phyloP scores from a whole-genome alignment of 306 rosid species.

The Notholithocarpus densiflorus region DNA sequence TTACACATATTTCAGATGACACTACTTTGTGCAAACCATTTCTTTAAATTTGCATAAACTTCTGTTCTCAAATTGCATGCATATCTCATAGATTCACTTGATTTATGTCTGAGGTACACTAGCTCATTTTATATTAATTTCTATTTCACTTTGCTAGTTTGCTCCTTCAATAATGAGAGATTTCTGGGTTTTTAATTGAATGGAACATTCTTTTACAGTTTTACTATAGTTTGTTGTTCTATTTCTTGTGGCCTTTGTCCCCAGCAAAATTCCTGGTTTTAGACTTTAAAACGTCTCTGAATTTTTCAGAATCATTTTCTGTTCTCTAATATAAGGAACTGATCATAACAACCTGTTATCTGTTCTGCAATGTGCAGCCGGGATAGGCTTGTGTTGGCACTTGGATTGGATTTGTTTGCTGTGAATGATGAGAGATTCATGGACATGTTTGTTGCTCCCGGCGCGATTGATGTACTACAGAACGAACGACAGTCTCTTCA shows the following conservation, averaged over 20 bases:
- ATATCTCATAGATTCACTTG: background rate
- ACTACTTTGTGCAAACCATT: background rate
- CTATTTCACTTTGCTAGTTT: no score
- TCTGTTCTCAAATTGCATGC: background rate
- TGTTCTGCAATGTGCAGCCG: conserved; percentile 53
- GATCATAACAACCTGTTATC: background rate
- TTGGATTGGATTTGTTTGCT: conserved; percentile 84
- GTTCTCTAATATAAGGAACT: background rate
- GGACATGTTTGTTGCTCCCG: conserved; percentile 97
- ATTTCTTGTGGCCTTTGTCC: background rate
- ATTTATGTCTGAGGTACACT: background rate
- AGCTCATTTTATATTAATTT: background rate
- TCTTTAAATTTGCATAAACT: background rate
- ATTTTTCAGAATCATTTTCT: background rate
- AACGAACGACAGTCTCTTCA: conserved; percentile 64
- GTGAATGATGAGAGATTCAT: conserved; percentile 87
- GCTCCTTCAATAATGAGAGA: no score
- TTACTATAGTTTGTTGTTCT: background rate
- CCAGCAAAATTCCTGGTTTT: background rate
- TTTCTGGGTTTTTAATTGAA: no score
- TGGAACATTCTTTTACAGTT: background rate
- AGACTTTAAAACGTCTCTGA: background rate
- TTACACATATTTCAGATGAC: background rate
- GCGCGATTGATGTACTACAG: conserved; percentile 69
- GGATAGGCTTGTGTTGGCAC: conserved; percentile 73